Conservation (phyloP, 1,284 basidiomycete genomes). For the Tylopilus orsonianus region DNA sequence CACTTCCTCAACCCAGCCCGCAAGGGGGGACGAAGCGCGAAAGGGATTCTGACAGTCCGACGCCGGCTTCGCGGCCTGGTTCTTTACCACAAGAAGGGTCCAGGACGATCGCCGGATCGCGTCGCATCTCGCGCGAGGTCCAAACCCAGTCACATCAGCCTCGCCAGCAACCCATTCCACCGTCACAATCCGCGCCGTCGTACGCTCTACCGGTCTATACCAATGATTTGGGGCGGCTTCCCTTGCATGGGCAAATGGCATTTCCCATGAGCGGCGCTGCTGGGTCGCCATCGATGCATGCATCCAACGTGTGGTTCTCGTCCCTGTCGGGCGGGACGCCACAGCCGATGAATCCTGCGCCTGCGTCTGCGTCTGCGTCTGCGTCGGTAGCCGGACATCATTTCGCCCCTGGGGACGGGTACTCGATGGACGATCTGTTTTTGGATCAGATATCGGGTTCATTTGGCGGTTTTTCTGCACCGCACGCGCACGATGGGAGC, state of each 20-base stretch:
- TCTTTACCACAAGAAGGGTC: constrained; percentile 12
- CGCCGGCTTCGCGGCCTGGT: constrained; percentile 1
- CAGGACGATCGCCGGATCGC: constrained; percentile 35
- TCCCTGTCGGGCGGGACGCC: constrained; percentile 3
- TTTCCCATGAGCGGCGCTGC: constrained; percentile 14
- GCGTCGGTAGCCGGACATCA: constrained; percentile 4
- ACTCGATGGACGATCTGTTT: constrained; percentile 29
- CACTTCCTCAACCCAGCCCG: constrained; percentile 53
- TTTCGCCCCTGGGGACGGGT: constrained; percentile 13
- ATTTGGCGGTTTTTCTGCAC: constrained; percentile 14
- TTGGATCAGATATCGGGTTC: constrained; percentile 21
- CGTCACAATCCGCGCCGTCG: neutral
- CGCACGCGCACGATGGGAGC: neutral
- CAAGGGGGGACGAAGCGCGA: constrained; percentile 57
- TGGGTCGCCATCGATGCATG: constrained; percentile 2
- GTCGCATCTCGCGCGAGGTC: constrained; percentile 32
- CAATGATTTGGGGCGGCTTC: constrained; percentile 56
- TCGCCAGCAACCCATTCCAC: constrained; percentile 8
- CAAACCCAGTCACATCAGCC: constrained; percentile 14
- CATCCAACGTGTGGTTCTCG: constrained; percentile 26
- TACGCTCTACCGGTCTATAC: constrained; percentile 53
- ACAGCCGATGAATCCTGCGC: neutral
- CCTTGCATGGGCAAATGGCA: constrained; percentile 44
- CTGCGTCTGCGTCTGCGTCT: neutral
- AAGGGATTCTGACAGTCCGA: constrained; percentile 49